These are phyloP conservation scores for Umbelopsis vinacea DNA, from an alignment of 192 early-diverging fungal genomes.

Conservation along the genomic window DNA sequence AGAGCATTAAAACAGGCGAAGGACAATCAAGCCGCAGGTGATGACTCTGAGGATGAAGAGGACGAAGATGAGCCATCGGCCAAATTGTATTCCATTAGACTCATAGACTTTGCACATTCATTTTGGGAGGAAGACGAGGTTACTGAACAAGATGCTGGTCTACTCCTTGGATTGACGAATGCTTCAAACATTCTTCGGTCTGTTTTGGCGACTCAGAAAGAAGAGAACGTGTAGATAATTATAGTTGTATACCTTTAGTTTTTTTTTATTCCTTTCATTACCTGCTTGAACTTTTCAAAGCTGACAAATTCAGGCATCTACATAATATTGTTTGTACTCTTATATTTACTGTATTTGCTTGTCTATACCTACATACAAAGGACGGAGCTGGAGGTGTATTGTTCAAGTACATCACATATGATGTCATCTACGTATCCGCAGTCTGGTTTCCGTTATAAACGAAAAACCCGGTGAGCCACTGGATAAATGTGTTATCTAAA, in stretches of 20 bases:
- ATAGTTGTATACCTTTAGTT: neutral
- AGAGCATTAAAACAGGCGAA: neutral
- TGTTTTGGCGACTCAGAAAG: constrained; percentile 29
- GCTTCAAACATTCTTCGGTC: constrained; percentile 58
- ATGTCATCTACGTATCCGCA: neutral
- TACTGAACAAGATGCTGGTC: constrained; percentile 68
- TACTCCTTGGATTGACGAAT: constrained; percentile 68
- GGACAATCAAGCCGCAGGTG: constrained; percentile 28
- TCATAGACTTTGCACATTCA: constrained; percentile 94
- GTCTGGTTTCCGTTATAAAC: neutral
- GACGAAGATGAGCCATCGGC: constrained; percentile 32
- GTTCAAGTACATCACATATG: too few relatives aligned
- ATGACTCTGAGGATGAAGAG: constrained; percentile 39
- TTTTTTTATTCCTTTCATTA: too few relatives aligned
- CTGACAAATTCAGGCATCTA: neutral
- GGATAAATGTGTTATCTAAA: neutral
- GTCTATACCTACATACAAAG: too few relatives aligned
- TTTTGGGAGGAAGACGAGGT: constrained; percentile 59
- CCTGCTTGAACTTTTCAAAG: neutral
- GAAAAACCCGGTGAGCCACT: neutral
- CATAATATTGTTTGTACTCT: neutral
- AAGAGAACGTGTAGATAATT: constrained; percentile 6
- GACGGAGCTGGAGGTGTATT: too few relatives aligned
- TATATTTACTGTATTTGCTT: neutral
- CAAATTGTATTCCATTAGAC: constrained; percentile 64